phyloP scores from a whole-genome alignment of 805 yeast species.

The Helenozyma baotianmanensis region DNA sequence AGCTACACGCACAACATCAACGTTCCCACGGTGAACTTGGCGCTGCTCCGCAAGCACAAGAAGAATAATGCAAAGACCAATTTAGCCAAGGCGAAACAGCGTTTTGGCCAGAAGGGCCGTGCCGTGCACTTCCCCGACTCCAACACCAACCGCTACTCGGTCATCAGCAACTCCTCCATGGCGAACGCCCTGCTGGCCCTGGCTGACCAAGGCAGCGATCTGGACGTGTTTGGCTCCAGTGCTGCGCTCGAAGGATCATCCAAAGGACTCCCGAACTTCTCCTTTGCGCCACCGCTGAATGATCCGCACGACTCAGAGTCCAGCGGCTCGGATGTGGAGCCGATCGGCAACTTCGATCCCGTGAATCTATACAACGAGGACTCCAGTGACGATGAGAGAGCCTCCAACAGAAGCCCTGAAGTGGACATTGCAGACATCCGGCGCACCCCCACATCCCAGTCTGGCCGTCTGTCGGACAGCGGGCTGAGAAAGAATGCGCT shows the following conservation, averaged over 20 bases:
- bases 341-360: conserved; percentile 7
- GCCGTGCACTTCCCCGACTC: conserved; percentile 28
- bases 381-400: conserved; percentile 13
- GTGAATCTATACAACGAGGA: conserved; percentile 11
- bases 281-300: conserved; percentile 2
- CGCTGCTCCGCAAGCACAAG: conserved; percentile 18
- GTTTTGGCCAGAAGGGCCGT: conserved; percentile 15
- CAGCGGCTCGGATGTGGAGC: conserved; percentile 2
- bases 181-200: conserved; percentile 14
- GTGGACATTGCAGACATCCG: conserved; percentile 14
- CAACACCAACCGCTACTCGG: conserved; percentile 22
- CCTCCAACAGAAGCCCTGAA: conserved; percentile 3
- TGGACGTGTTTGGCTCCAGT: conserved; percentile 11
- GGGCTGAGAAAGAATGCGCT: conserved; percentile 6
- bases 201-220: conserved; percentile 11
- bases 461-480: conserved; percentile 5
- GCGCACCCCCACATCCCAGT: conserved; percentile 2
- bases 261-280: conserved; percentile 12
- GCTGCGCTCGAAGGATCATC: neutral
- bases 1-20: conserved; percentile 23
- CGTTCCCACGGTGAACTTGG: conserved; percentile 29
- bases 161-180: conserved; percentile 23
- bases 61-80: conserved; percentile 13
- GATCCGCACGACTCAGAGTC: conserved; percentile 2
- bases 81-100: conserved; percentile 19